phyloP scores from a whole-genome alignment of 2,329 filamentous ascomycete species.

The Nigrospora sphaerica region DNA sequence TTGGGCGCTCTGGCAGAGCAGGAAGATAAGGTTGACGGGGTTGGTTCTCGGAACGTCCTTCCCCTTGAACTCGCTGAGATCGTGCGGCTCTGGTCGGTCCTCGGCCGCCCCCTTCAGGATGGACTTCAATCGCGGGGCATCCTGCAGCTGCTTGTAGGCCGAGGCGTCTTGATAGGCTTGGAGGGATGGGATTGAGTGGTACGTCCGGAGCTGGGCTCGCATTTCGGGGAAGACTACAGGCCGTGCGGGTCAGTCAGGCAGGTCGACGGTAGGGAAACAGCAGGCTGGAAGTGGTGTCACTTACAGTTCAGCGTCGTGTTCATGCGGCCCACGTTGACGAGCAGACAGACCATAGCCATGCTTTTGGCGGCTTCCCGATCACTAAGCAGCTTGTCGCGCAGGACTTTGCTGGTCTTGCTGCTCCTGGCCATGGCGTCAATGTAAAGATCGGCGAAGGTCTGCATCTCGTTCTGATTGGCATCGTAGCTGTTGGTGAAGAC shows the following conservation, averaged over 20 bases:
- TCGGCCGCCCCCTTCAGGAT: slow-evolving; percentile 96
- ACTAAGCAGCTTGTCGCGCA: slow-evolving; percentile 91
- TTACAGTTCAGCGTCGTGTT: slow-evolving; percentile 96
- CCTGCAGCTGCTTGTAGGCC: slow-evolving; percentile 95
- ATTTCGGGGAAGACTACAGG: slow-evolving; percentile 85
- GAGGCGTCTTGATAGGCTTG: slow-evolving; percentile 93
- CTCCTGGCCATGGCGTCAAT: slow-evolving; percentile 98
- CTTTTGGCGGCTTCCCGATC: slow-evolving; percentile 89
- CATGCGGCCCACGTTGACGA: slow-evolving; percentile 97
- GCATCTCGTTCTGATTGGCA: slow-evolving; percentile 46
- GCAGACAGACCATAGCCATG: slow-evolving; percentile 98
- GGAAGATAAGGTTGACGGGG: slow-evolving; percentile 93
- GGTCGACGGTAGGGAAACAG: slow-evolving; percentile 3
- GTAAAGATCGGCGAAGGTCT: slow-evolving; percentile 90
- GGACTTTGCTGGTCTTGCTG: slow-evolving; percentile 97
- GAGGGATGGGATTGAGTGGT: slow-evolving; percentile 93
- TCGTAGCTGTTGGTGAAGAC: slow-evolving; percentile 92
- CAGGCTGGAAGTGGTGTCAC: slow-evolving; percentile 8
- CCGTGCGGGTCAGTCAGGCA: slow-evolving; percentile 8
- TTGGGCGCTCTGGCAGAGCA: slow-evolving; percentile 81
- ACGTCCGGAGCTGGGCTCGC: slow-evolving; percentile 94
- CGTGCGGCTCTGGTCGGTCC: slow-evolving; percentile 72
- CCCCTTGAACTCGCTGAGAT: slow-evolving; percentile 74
- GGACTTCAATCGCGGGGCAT: slow-evolving; percentile 90
- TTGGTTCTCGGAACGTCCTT: slow-evolving; percentile 70